Percentiles rank a stretch among this genome's conserved stretches.
phyloP scores from a whole-genome alignment of 352 stramenopile species.

The Globisporangium middletonii region DNA sequence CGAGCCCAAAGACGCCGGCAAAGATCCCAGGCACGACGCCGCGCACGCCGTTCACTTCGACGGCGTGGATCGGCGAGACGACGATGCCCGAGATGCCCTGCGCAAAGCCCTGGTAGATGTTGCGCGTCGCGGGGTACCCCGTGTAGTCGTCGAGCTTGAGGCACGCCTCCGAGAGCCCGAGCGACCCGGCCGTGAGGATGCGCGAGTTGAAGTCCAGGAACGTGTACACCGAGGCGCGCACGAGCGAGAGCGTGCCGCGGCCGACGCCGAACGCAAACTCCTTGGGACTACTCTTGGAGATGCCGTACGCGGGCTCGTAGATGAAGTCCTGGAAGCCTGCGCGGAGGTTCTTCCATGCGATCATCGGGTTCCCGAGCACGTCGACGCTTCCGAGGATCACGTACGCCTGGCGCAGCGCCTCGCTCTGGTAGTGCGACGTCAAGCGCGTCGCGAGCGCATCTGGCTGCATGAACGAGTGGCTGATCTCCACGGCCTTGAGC shows the following conservation, averaged over 20 bases:
- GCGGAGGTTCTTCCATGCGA: slow-evolving; percentile 82
- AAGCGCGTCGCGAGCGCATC: slow-evolving; percentile 62
- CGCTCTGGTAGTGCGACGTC: slow-evolving; percentile 83
- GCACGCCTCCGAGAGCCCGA: slow-evolving; percentile 80
- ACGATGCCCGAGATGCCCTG: slow-evolving; percentile 82
- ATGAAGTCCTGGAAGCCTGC: slow-evolving; percentile 82
- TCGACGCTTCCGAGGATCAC: slow-evolving; percentile 86
- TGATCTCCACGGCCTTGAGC: slow-evolving; percentile 66
- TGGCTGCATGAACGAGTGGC: slow-evolving; percentile 81
- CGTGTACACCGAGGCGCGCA: slow-evolving; percentile 82
- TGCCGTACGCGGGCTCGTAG: slow-evolving; percentile 70
- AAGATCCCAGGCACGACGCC: slow-evolving; percentile 74
- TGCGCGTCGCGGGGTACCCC: slow-evolving; percentile 74
- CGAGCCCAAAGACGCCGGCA: slow-evolving; percentile 69
- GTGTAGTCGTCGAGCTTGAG: slow-evolving; percentile 87
- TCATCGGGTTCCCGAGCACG: slow-evolving; percentile 85
- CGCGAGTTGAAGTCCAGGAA: slow-evolving; percentile 84
- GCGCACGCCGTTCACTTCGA: slow-evolving; percentile 72
- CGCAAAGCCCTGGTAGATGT: slow-evolving; percentile 85
- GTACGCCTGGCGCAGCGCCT: slow-evolving; percentile 84
- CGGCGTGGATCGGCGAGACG: slow-evolving; percentile 77
- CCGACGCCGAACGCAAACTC: slow-evolving; percentile 78
- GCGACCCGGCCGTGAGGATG: slow-evolving; percentile 76
- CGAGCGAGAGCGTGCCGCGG: slow-evolving; percentile 73
- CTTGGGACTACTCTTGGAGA: slow-evolving; percentile 60